A percentile compares a stretch with the other conserved stretches of the same genome.
Evolutionary conservation across 306 rosid species (phyloP).

Genomic region (Pterocarpus macrocarpus): DNA sequence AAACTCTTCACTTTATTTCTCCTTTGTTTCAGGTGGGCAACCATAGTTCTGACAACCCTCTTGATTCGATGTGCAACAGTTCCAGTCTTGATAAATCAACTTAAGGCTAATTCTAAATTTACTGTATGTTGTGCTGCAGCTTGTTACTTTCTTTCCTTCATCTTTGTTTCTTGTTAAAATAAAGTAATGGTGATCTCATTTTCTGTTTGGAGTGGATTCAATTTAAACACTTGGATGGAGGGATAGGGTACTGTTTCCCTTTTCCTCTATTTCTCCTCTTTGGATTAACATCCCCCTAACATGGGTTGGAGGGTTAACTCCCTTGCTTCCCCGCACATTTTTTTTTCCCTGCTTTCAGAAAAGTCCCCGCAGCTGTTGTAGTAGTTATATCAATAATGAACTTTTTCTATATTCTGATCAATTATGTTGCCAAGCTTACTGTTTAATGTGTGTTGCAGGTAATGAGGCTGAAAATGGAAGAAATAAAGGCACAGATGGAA

Average conservation of each 20-base stretch:
- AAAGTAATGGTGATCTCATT: constrained; percentile 19
- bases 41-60: constrained; percentile 75
- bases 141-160: constrained; percentile 27
- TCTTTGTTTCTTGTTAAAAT: constrained; percentile 33
- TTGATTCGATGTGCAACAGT: constrained; percentile 70
- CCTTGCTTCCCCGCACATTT: constrained; percentile 1
- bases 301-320: constrained; percentile 23
- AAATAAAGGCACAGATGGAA: constrained; percentile 62
- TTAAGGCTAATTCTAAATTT: constrained; percentile 81
- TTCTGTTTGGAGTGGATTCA: constrained; percentile 21
- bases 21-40: constrained; percentile 81
- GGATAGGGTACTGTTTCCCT: not conserved
- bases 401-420: constrained; percentile 23
- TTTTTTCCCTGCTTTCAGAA: not conserved
- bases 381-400: constrained; percentile 5
- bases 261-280: constrained; percentile 22
- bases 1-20: constrained; percentile 13
- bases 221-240: constrained; percentile 32
- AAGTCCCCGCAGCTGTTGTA: not conserved
- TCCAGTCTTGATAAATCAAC: constrained; percentile 81
- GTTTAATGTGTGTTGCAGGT: constrained; percentile 57
- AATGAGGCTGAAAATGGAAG: constrained; percentile 77
- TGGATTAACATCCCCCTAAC: constrained; percentile 15
- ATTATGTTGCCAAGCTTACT: constrained; percentile 26
- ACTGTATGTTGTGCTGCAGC: constrained; percentile 65